Conservation (phyloP, 495 filamentous ascomycete genomes). For the Talaromyces proteolyticus region DNA sequence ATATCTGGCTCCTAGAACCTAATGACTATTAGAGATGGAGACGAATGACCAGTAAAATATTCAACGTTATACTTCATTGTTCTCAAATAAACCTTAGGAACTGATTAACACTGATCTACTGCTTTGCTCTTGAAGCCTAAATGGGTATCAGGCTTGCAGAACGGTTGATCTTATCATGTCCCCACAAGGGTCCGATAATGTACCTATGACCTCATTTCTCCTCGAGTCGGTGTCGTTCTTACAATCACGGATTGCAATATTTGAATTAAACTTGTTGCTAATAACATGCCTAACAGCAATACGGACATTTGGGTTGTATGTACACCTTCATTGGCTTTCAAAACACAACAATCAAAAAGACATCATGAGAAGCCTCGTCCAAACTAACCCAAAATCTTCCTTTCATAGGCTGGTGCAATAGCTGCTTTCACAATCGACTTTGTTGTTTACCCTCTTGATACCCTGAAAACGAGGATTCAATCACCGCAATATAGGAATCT, state of each 20-base stretch:
- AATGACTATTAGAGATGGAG: not conserved
- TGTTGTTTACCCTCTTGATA: constrained; percentile 78
- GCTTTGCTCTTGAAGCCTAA: not conserved
- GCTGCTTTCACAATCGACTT: constrained; percentile 78
- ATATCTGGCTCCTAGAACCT: constrained; percentile 32
- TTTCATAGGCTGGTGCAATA: constrained; percentile 70
- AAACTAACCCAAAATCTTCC: too few relatives aligned
- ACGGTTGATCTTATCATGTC: constrained; percentile 3
- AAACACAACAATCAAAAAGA: too few relatives aligned
- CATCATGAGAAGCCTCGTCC: too few relatives aligned
- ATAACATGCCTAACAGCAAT: constrained; percentile 39
- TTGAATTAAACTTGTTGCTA: not conserved
- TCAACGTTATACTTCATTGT: too few relatives aligned
- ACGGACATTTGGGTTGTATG: constrained; percentile 46
- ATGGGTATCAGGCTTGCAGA: not conserved
- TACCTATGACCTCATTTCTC: not conserved
- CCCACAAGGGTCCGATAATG: not conserved
- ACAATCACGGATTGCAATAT: not conserved
- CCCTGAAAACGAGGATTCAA: constrained; percentile 80
- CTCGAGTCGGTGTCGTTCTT: too few relatives aligned
- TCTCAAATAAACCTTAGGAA: not conserved
- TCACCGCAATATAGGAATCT: constrained; percentile 61
- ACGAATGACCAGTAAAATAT: constrained; percentile 1
- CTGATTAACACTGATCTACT: not conserved
- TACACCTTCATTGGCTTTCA: constrained; percentile 3